A percentile compares a stretch with the other conserved stretches of the same genome.
Evolutionary conservation across 192 early-diverging fungal genomes (phyloP).

Genomic region (Umbelopsis sp.): DNA sequence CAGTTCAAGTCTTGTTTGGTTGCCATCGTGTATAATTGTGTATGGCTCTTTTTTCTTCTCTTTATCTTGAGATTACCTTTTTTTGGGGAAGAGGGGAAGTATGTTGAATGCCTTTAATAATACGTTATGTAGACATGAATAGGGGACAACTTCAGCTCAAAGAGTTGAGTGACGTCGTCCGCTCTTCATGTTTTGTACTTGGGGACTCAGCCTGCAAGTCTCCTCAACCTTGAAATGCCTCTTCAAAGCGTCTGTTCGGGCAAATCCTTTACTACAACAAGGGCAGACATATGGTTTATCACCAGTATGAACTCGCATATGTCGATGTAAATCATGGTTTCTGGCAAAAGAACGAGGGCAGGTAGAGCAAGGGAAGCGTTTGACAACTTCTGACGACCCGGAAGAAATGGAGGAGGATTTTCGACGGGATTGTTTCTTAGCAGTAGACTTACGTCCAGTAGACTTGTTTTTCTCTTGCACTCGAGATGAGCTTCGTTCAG

Average conservation of each 20-base stretch:
- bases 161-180: background rate
- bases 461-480: background rate
- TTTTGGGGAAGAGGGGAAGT: too few relatives aligned
- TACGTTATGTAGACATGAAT: too few relatives aligned
- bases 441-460: background rate
- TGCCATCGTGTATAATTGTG: too few relatives aligned
- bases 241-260: slow-evolving; percentile 75
- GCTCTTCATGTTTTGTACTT: slow-evolving; percentile 34
- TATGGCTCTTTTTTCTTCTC: too few relatives aligned
- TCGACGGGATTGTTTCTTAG: slow-evolving; percentile 1
- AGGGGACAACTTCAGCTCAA: background rate
- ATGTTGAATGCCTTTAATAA: too few relatives aligned
- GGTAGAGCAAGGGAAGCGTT: slow-evolving; percentile 4
- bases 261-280: slow-evolving; percentile 68
- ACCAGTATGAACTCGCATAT: slow-evolving; percentile 65
- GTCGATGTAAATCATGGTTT: slow-evolving; percentile 78
- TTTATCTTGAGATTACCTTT: too few relatives aligned
- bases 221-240: slow-evolving; percentile 58
- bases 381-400: background rate
- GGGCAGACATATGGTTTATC: slow-evolving; percentile 71
- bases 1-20: too few relatives aligned
- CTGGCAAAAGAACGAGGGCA: slow-evolving; percentile 65
- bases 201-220: slow-evolving; percentile 26
- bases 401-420: background rate
- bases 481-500: too few relatives aligned